These are phyloP conservation scores for Hanseniaspora uvarum DNA, from an alignment of 1,139 yeast species.

Conservation along the genomic window DNA sequence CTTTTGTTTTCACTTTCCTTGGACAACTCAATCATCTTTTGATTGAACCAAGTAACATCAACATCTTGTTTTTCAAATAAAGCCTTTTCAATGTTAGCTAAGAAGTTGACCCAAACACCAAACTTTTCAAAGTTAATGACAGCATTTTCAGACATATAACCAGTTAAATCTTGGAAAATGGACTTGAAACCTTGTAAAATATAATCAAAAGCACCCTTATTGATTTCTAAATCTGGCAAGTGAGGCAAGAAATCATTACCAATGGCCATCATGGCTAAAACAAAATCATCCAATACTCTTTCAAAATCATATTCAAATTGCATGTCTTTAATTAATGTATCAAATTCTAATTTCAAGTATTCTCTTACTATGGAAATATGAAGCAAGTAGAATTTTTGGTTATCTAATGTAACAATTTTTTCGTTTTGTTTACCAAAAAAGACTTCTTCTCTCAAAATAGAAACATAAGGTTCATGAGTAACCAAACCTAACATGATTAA, in stretches of 20 bases:
- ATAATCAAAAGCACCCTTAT: slow-evolving; percentile 91
- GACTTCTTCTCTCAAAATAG: slow-evolving; percentile 90
- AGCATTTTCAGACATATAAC: slow-evolving; percentile 78
- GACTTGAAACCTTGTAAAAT: slow-evolving; percentile 79
- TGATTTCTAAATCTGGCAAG: slow-evolving; percentile 83
- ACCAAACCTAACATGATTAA: slow-evolving; percentile 92
- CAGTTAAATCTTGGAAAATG: slow-evolving; percentile 63
- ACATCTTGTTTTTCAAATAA: slow-evolving; percentile 67
- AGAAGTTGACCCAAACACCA: slow-evolving; percentile 58
- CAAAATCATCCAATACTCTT: slow-evolving; percentile 81
- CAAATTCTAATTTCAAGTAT: slow-evolving; percentile 77
- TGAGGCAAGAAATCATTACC: slow-evolving; percentile 99
- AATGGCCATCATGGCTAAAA: slow-evolving; percentile 81
- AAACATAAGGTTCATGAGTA: slow-evolving; percentile 93
- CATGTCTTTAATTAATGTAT: slow-evolving; percentile 52
- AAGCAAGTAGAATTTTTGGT: slow-evolving; percentile 70
- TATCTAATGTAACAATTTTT: slow-evolving; percentile 45
- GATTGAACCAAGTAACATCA: slow-evolving; percentile 86
- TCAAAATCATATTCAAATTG: slow-evolving; percentile 76
- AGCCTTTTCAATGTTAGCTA: slow-evolving; percentile 66
- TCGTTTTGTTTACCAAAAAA: slow-evolving; percentile 59
- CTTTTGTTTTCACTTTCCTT: slow-evolving; percentile 61
- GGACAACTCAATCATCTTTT: slow-evolving; percentile 70
- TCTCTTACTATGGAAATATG: slow-evolving; percentile 85
- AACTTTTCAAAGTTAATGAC: slow-evolving; percentile 64